A percentile compares a stretch with the other conserved stretches of the same genome.
Evolutionary conservation across 176 grass and related monocot species (phyloP).

Genomic region (Carex cristatella): DNA sequence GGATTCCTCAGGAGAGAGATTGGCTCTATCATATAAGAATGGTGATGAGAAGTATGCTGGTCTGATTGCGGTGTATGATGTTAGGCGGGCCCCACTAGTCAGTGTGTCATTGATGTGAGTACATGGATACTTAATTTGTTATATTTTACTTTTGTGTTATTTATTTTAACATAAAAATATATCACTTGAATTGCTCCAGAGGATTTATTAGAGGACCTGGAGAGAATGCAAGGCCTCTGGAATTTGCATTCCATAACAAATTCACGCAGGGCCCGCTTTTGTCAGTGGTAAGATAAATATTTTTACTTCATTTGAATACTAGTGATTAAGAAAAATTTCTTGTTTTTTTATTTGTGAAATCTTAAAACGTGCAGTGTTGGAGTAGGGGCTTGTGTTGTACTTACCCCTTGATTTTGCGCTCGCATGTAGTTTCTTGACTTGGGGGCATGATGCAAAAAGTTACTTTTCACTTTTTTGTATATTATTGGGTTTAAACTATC

Average conservation of each 20-base stretch:
- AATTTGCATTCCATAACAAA: constrained; percentile 88
- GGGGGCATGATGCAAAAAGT: background rate
- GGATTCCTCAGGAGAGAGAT: constrained; percentile 85
- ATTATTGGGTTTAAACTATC: background rate
- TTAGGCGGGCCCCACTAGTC: constrained; percentile 67
- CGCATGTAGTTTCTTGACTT: constrained; percentile 30
- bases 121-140: constrained; percentile 1
- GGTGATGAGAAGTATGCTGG: constrained; percentile 65
- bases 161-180: constrained; percentile 4
- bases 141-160: constrained; percentile 4
- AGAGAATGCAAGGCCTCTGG: constrained; percentile 69
- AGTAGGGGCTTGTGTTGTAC: constrained; percentile 93
- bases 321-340: background rate
- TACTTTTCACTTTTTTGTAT: background rate
- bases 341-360: constrained; percentile 23
- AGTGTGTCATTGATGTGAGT: constrained; percentile 80
- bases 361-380: constrained; percentile 63
- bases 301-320: background rate
- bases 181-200: constrained; percentile 34
- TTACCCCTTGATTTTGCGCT: constrained; percentile 75
- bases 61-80: constrained; percentile 87
- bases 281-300: constrained; percentile 63
- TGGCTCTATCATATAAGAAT: constrained; percentile 86
- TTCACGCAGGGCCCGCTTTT: constrained; percentile 87
- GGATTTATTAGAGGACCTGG: constrained; percentile 96